phyloP scores from a whole-genome alignment of 176 grass and related monocot genomes.

The Elaeis guineensis region DNA sequence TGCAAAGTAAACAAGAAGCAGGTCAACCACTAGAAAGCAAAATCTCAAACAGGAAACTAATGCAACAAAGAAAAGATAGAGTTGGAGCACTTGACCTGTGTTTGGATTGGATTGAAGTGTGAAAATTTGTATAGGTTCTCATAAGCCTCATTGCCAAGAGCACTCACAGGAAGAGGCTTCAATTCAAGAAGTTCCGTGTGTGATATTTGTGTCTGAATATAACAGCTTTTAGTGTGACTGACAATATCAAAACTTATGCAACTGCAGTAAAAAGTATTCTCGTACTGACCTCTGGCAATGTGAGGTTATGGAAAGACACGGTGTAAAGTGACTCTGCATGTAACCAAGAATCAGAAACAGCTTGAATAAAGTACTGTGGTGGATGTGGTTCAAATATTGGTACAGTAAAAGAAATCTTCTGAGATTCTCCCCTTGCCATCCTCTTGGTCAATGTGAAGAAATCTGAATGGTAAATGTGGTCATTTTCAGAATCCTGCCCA shows the following conservation, averaged over 20 bases:
- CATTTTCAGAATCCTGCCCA: slow-evolving; percentile 95
- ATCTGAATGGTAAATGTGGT: slow-evolving; percentile 93
- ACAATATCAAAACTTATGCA: slow-evolving; percentile 16
- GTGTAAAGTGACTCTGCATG: slow-evolving; percentile 87
- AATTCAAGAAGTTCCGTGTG: slow-evolving; percentile 95
- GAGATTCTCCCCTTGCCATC: slow-evolving; percentile 65
- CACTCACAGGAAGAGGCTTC: slow-evolving; percentile 85
- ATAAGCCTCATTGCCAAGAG: slow-evolving; percentile 63
- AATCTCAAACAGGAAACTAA: background rate
- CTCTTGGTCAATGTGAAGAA: slow-evolving; percentile 87
- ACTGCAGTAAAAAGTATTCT: background rate
- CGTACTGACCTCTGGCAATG: slow-evolving; percentile 70
- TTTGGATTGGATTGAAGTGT: slow-evolving; percentile 99
- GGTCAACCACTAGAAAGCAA: slow-evolving; percentile 1
- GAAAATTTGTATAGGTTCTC: slow-evolving; percentile 80
- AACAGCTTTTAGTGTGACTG: slow-evolving; percentile 14
- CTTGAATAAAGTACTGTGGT: slow-evolving; percentile 89
- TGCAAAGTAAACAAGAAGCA: slow-evolving; percentile 14
- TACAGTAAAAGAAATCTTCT: slow-evolving; percentile 86
- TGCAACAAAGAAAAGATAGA: no score
- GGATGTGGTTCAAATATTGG: slow-evolving; percentile 99
- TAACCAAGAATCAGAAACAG: slow-evolving; percentile 91
- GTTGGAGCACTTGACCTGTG: slow-evolving; percentile 37
- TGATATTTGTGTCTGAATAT: slow-evolving; percentile 77
- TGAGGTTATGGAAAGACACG: slow-evolving; percentile 93